Evolutionary conservation across 306 rosid genomes (phyloP).

Genomic region (Cicer judaicum): DNA sequence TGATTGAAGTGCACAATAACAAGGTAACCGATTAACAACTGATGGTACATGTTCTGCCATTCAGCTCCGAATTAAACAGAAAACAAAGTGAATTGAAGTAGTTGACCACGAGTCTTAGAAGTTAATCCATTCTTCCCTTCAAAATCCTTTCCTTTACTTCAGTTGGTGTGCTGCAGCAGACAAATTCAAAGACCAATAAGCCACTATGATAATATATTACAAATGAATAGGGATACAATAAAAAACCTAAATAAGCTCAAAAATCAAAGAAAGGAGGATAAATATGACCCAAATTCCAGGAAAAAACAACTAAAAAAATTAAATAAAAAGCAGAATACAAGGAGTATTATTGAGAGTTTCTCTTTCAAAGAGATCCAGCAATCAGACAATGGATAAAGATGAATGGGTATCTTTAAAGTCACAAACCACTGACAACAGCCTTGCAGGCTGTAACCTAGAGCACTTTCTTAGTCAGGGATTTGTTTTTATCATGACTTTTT

Average conservation of each 20-base stretch:
- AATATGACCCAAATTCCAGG: background rate
- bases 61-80: conserved; percentile 31
- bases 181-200: conserved; percentile 31
- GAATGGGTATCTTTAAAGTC: background rate
- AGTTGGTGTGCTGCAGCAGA: conserved; percentile 78
- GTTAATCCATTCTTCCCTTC: conserved; percentile 96
- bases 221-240: conserved; percentile 3
- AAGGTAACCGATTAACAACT: conserved; percentile 16
- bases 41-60: conserved; percentile 35
- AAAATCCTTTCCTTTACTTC: conserved; percentile 92
- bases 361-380: conserved; percentile 2
- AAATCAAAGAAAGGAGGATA: background rate
- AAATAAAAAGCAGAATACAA: background rate
- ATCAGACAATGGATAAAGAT: background rate
- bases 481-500: background rate
- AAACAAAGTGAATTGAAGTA: conserved; percentile 27
- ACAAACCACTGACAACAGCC: conserved; percentile 12
- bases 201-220: conserved; percentile 8
- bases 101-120: conserved; percentile 15
- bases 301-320: background rate
- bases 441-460: conserved; percentile 4
- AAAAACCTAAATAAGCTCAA: background rate
- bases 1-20: conserved; percentile 30
- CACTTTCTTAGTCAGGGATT: conserved; percentile 7
- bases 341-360: background rate